A percentile compares a stretch with the other conserved stretches of the same genome.
phyloP scores from a whole-genome alignment of 2,329 filamentous ascomycete species.

The Byssochlamys sp. region DNA sequence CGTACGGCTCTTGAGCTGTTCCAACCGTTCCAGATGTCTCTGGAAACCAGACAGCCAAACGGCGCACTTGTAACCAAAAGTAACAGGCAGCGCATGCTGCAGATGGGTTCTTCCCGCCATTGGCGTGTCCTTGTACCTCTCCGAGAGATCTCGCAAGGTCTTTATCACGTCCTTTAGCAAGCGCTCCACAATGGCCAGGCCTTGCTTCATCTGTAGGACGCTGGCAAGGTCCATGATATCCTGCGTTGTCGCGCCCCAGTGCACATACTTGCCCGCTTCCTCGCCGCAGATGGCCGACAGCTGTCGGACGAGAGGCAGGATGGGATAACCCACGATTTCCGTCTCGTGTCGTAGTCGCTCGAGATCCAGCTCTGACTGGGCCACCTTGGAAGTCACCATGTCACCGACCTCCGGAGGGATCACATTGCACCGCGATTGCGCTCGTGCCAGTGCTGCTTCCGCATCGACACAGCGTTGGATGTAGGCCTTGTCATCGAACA shows the following conservation, averaged over 20 bases:
- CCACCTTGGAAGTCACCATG: slow-evolving; percentile 27
- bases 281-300: slow-evolving; percentile 29
- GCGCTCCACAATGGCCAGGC: slow-evolving; percentile 40
- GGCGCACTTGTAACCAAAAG: slow-evolving; percentile 51
- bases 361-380: slow-evolving; percentile 30
- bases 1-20: slow-evolving; percentile 37
- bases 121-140: slow-evolving; percentile 42
- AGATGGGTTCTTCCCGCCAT: slow-evolving; percentile 52
- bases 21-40: slow-evolving; percentile 40
- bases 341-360: slow-evolving; percentile 37
- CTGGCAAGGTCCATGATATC: slow-evolving; percentile 51
- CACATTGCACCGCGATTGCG: slow-evolving; percentile 40
- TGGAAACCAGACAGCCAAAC: slow-evolving; percentile 45
- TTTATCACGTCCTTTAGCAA: slow-evolving; percentile 36
- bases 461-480: slow-evolving; percentile 42
- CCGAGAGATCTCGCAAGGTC: slow-evolving; percentile 35
- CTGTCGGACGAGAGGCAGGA: slow-evolving; percentile 44
- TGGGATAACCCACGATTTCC: slow-evolving; percentile 47
- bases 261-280: slow-evolving; percentile 39
- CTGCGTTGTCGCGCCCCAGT: slow-evolving; percentile 52
- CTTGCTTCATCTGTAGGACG: slow-evolving; percentile 45
- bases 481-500: slow-evolving; percentile 44
- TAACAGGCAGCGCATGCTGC: slow-evolving; percentile 48
- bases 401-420: slow-evolving; percentile 34
- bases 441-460: slow-evolving; percentile 44